Evolutionary conservation across 176 grass and related monocot genomes (phyloP), one percentile per base, ranked within the genome.

Genomic region (Alloteropsis semialata): DNA sequence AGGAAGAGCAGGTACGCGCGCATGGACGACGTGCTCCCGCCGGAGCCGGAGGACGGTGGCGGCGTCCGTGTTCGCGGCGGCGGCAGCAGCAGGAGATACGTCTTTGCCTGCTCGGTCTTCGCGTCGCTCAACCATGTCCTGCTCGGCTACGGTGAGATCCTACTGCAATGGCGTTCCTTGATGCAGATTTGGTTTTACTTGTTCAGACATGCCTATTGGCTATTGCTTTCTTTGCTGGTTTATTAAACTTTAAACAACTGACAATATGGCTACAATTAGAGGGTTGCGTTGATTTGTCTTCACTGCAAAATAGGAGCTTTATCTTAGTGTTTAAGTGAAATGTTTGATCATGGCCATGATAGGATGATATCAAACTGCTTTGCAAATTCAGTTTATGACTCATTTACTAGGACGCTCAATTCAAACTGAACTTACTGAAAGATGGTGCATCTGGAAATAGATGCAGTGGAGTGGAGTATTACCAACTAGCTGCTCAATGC

Each of bases 101-200:
- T 92, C 19, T 54, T 97, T 18, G 86, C 81, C 65, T 94, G 95
- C 79, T 89, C 92, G n/a, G 65, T 94, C 72, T 97, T 97, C 62
- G 95, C 95, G 59, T 97, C 94, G 37, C 94, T 97, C 64, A 97
- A 94, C 81, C 85, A 83, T 14, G 84, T 94, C 10, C 95, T 97
- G 67, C 92, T 97, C 57, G 95, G 95, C 63, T 97, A 97, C 69
- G 92, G 95, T 97, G 72, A 89, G 91, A 1, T 65, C 17, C 73
- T 10, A 3, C 38, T 43, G 13, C 10, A 18, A 73, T 74, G 42
- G 0, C 39, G 9, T 58, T 81, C 81, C 55, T 79, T 18, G 54
- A 64, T 64, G 68, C 55, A 73, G 41, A 72, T 82, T 82, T 73
- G 13, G 41, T 61, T 60, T 27, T 34, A 61, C 69, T 6, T 21